Conservation (phyloP, 352 stramenopile genomes). For the Phytophthora cajani region DNA sequence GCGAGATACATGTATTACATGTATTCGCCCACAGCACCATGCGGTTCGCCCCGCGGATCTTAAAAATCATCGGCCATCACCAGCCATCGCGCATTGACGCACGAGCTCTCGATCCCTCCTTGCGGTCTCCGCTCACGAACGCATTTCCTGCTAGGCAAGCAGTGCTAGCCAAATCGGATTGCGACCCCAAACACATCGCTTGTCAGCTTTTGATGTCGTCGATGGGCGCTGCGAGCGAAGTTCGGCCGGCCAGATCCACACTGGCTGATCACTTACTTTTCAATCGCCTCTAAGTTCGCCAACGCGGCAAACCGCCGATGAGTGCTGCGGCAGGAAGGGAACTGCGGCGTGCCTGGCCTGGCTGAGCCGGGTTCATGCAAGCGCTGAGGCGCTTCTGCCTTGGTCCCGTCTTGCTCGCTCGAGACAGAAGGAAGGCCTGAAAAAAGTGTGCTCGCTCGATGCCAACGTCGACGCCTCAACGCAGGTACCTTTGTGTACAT, state of each 20-base stretch:
- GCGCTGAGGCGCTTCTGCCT: not conserved
- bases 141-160: not conserved
- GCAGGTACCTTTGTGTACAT: not conserved
- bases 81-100: not conserved
- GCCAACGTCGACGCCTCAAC: not conserved
- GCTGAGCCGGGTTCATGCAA: slow-evolving; percentile 4
- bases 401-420: not conserved
- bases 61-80: not conserved
- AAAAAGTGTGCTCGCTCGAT: slow-evolving; percentile 1
- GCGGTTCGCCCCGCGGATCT: not conserved
- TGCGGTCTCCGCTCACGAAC: slow-evolving; percentile 2
- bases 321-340: not conserved
- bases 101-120: slow-evolving; percentile 9
- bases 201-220: slow-evolving; percentile 19
- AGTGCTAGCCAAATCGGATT: too few relatives aligned
- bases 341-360: too few relatives aligned
- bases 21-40: too few relatives aligned
- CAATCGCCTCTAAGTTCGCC: too few relatives aligned
- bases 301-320: slow-evolving; percentile 5
- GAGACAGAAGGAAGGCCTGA: not conserved
- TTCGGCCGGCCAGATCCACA: not conserved
- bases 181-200: not conserved
- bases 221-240: not conserved
- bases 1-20: not conserved
- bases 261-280: not conserved